Base-by-base conservation (phyloP, 2,329 filamentous ascomycete species). In the Stagonosporopsis cucurbitacearum region DNA sequence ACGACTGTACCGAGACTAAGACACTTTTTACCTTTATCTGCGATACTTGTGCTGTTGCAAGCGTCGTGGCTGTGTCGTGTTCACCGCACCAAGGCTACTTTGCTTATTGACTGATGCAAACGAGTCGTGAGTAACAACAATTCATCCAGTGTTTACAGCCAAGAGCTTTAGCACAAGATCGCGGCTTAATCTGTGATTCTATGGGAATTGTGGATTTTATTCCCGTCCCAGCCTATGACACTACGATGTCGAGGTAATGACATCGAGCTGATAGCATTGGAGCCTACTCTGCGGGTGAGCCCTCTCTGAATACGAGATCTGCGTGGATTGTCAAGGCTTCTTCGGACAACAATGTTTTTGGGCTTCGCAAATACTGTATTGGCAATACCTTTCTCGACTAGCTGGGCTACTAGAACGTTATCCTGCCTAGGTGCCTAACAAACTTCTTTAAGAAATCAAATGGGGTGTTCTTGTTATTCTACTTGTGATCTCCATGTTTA, bases 151-250 rank as follows among this genome's bases (percentile, higher is more conserved):
- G 6, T 8, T 20, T 7, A 41, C 15, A 26, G 53, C 54, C 54
- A 52, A 57, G 54, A 33, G 36, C 19, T 20, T 44, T 37, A 52
- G 43, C 23, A 30, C 30, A 30, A 17, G 28, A 15, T 35, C 22
- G 49, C 40, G 49, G 37, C 43, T 49, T 57, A 37, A 40, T 42
- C 26, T 19, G 32, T n/a, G 6, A 37, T 33, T 42, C 26, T 19
- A 36, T n/a, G 6, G 35, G 33, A 57, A 44, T 19, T 44, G 37
- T 57, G 54, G 54, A 39, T 32, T 28, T 53, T 41, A 52, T 52
- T 52, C 33, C 54, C 48, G 48, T n/a, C 48, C 41, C 49, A 17
- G 39, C 54, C 54, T 57, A 53, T 49, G 39, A 44, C n/a, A 39
- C 37, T 15, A 52, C 43, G 30, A 40, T 26, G 6, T 48, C 32